Percentiles rank a stretch among this genome's conserved stretches.
These are phyloP conservation scores for Aspergillus tanneri DNA, from an alignment of 2,329 filamentous ascomycete species.

Conservation along the genomic window DNA sequence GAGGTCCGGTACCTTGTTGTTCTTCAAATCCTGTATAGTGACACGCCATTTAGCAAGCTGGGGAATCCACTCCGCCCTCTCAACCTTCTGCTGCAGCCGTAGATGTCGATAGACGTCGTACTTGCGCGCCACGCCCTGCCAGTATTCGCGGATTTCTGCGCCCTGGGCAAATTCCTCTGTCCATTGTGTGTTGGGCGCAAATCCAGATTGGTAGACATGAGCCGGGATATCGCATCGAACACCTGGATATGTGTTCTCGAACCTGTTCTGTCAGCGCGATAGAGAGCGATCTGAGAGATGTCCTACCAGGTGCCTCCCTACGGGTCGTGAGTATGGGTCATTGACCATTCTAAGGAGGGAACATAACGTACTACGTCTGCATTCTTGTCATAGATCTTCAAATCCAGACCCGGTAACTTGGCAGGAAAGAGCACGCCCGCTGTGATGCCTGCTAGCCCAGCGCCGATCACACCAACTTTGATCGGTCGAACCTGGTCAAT, in stretches of 20 bases:
- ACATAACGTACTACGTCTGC: slow-evolving; percentile 59
- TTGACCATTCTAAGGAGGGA: fast-evolving
- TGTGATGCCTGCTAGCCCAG: slow-evolving; percentile 62
- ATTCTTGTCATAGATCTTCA: slow-evolving; percentile 69
- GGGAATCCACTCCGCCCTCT: slow-evolving; percentile 29
- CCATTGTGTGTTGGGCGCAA: slow-evolving; percentile 51
- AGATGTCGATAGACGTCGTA: slow-evolving; percentile 50
- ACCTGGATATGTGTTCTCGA: slow-evolving; percentile 59
- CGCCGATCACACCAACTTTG: slow-evolving; percentile 63
- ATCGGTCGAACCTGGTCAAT: slow-evolving; percentile 52
- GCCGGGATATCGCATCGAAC: slow-evolving; percentile 59
- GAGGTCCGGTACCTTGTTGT: too few species aligned
- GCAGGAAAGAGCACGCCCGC: slow-evolving; percentile 65
- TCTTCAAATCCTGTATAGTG: too few species aligned
- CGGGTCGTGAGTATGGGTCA: not conserved
- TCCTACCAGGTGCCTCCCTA: slow-evolving; percentile 52
- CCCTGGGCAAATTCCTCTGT: slow-evolving; percentile 50
- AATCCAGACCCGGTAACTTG: slow-evolving; percentile 66
- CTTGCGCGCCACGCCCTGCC: slow-evolving; percentile 47
- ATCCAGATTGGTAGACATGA: slow-evolving; percentile 53
- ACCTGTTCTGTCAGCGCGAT: too few species aligned
- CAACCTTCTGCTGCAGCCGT: slow-evolving; percentile 48
- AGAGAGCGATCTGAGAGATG: too few species aligned
- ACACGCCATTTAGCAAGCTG: too few species aligned
- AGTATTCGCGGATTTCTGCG: slow-evolving; percentile 51